Base-by-base conservation (phyloP, 345 rosid species). In the Eucalyptus pumila region DNA sequence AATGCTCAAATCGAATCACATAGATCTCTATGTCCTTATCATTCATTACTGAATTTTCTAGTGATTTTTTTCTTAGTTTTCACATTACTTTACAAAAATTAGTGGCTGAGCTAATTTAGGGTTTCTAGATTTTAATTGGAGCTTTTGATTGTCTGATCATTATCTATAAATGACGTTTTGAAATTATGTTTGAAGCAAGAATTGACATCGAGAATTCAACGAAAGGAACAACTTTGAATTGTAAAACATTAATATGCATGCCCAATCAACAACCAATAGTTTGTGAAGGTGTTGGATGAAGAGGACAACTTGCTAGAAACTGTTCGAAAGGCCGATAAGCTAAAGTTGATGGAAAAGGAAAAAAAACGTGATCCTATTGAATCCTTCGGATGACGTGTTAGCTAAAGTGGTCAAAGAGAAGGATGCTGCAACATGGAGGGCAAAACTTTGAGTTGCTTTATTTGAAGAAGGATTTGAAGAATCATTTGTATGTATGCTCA, bases 1-100 rank as follows among this genome's bases (percentile, higher is more conserved):
- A 0, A 40, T 23, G 24, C 1, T 21, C 1, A 0, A 10, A 37
- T 40, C 2, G 2, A 76, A 40, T 76, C 47, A 40, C 8, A 23
- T 11, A 76, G 7, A 76, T 11, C 4, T 76, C 2, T 11, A 0
- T 40, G 27, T 76, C 27, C 47, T 76, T 11, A 21, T 40, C 14
- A 21, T 76, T 76, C 4, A 23, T 76, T 3, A 76, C 23, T 6
- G 16, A 40, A 40, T 76, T 40, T 21, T 76, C 21, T 11, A 17
- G 47, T 11, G 83, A 37, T 37, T 76, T 9, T 19, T 72, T 37
- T n/a, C n/a, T 69, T 21, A 40, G 14, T 37, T 76, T 76, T 44
- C 27, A 0, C 15, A 0, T 76, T 76, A 37, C 40, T 19, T 76
- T 42, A 37, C 12, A 76, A 11, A 2, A 76, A 40, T 76, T 76